Evolutionary conservation across 305 asterid species (phyloP), one percentile per base, ranked within the genome.

Genomic region (Caryopteris hybrid): DNA sequence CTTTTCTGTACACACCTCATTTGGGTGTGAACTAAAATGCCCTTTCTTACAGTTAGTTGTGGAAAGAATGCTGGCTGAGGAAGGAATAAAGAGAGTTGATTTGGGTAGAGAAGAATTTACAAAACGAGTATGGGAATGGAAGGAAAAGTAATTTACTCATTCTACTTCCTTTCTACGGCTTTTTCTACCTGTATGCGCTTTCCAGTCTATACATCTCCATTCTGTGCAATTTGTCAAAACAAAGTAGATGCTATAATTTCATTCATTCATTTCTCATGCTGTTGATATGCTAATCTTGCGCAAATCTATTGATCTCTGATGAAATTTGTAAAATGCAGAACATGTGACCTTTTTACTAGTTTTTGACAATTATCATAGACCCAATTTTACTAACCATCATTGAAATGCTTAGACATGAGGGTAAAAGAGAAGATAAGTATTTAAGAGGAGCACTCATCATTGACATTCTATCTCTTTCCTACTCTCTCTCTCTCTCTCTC

Each of bases 71-170:
- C 91, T 94, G 69, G 95, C 85, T 18, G 84, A 85, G 58, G 96
- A 89, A 88, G 99, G 99, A 81, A 78, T 87, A 73, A 89, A 89
- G 79, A 82, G 94, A 84, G 81, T 80, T 73, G 99, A 94, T 66
- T 74, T 94, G 88, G 88, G 95, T 51, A 82, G 99, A 83, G 99
- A 91, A 51, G 98, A 91, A 79, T 94, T 94, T 69, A 78, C 89
- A 21, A 87, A 86, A 69, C 85, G 88, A 85, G 96, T 94, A 55
- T 94, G 98, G 99, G 90, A 87, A 72, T 94, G 99, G 98, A 94
- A 94, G 86, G 89, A 89, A 81, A 91, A 91, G 99, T 94, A 91
- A 76, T 64, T 51, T 79, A 34, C 41, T 75, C 72, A 43, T 74
- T 46, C 61, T 61, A 72, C 66, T 78, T 61, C 67, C 47, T 7